Base-by-base conservation (phyloP, 306 rosid genomes). In the Casuarina equisetifolia region DNA sequence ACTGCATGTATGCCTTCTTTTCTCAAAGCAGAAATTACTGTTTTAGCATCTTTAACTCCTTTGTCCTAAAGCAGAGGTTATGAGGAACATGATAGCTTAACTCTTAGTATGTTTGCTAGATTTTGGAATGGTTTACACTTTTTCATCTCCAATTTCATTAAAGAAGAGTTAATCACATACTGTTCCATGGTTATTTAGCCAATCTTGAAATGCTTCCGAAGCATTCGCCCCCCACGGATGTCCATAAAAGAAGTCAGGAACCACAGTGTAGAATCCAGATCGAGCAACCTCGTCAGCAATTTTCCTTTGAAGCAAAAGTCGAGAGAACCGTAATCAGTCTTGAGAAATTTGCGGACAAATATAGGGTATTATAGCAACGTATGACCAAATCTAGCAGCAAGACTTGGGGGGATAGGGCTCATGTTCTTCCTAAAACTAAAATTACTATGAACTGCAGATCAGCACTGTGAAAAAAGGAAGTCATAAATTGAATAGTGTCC, bases 241-340 rank as follows among this genome's bases (percentile, higher is more conserved):
- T 42, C 71, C 71, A 42, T 6, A 66, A 39, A 66, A 66, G 71
- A 66, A 66, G 71, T 66, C 71, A 42, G 71, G 71, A 66, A 42
- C 71, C 71, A 66, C 71, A 66, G 36, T 35, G 4, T 66, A 66
- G 50, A 66, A 66, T 66, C 71, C 71, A 8, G 50, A 43, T 40
- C n/a, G 35, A 40, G 71, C 71, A 66, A 66, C 48, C 50, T 66
- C 17, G 48, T 66, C 71, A 8, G 71, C 71, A 9, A 66, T 66
- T 16, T 66, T 16, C 71, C 71, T 66, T 66, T 42, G 2, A 42
- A 66, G 32, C 42, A 13, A 42, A 32, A 66, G 36, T 40, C n/a
- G 20, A 66, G 42, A 66, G 35, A 66, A 66, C 50, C 12, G 32
- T 6, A 19, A 42, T 66, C 7, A 66, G 13, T 42, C 32, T 66